phyloP scores from a whole-genome alignment of 139 green algal genomes.

The Limnomonas spitsbergensis region DNA sequence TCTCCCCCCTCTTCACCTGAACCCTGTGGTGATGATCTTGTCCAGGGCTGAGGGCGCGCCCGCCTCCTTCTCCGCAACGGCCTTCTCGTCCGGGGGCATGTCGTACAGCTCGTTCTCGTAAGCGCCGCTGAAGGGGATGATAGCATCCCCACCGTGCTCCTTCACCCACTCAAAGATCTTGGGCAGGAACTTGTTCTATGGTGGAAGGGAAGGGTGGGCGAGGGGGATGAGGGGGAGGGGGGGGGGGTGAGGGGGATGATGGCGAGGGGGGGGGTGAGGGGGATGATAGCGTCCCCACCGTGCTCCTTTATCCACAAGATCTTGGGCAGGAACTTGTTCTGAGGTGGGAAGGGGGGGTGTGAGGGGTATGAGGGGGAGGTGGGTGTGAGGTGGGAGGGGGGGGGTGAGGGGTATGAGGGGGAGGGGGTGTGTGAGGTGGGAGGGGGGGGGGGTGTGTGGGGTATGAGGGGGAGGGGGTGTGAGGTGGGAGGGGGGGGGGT shows the following conservation, averaged over 20 bases:
- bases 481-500: no score
- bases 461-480: no score
- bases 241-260: no score
- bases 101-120: constrained; percentile 87
- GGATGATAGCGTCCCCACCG: constrained; percentile 91
- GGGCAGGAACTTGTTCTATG: constrained; percentile 97
- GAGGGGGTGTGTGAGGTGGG: constrained; percentile 88
- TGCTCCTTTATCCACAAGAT: constrained; percentile 88
- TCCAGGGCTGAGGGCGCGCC: constrained; percentile 44
- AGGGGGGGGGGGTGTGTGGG: no score
- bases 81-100: constrained; percentile 80
- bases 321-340: constrained; percentile 98
- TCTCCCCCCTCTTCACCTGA: no score
- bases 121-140: constrained; percentile 91
- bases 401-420: no score
- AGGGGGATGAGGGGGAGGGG: no score
- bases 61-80: background rate
- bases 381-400: no score
- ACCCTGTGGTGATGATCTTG: constrained; percentile 97
- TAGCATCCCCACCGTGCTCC: constrained; percentile 82
- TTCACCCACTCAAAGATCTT: constrained; percentile 93
- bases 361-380: no score
- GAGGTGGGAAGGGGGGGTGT: no score
- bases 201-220: no score
- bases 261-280: no score